Conservation (phyloP, 2,329 filamentous ascomycete species). For the Capronia coronata region DNA sequence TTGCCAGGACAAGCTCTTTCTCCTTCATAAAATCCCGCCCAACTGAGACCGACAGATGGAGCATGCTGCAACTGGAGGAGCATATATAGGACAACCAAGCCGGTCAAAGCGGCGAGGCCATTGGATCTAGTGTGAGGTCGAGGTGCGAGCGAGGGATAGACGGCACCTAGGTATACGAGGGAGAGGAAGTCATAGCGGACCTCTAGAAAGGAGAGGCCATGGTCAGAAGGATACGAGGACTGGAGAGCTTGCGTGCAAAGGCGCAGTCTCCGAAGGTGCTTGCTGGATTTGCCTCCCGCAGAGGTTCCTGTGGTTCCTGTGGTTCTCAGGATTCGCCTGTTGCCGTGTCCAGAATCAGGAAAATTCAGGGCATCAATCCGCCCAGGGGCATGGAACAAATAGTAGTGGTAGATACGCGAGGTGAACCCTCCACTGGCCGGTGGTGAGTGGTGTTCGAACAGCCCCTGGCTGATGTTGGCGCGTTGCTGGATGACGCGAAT, state of each 20-base stretch:
- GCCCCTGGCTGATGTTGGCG: background rate
- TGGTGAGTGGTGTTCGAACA: background rate
- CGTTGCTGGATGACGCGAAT: background rate
- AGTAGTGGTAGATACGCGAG: constrained; percentile 4
- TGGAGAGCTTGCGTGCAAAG: background rate
- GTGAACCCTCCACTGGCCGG: background rate
- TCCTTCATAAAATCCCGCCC: constrained; percentile 12
- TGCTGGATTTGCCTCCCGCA: background rate
- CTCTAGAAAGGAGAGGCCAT: background rate
- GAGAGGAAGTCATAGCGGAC: background rate
- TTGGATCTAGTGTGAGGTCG: background rate
- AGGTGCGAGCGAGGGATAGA: background rate
- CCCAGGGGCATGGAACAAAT: background rate
- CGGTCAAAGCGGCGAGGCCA: background rate
- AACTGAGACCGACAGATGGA: constrained; percentile 3
- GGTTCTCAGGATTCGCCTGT: background rate
- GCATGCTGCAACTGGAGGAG: constrained; percentile 13
- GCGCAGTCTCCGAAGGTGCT: background rate
- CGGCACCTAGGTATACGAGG: background rate
- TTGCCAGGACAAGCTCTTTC: constrained; percentile 7
- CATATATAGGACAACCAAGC: background rate
- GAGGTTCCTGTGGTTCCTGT: background rate
- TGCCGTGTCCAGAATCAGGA: background rate
- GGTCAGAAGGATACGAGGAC: background rate
- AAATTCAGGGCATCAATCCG: background rate